Evolutionary conservation across 805 yeast genomes (phyloP).

Genomic region (Wickerhamiella domercqiae): DNA sequence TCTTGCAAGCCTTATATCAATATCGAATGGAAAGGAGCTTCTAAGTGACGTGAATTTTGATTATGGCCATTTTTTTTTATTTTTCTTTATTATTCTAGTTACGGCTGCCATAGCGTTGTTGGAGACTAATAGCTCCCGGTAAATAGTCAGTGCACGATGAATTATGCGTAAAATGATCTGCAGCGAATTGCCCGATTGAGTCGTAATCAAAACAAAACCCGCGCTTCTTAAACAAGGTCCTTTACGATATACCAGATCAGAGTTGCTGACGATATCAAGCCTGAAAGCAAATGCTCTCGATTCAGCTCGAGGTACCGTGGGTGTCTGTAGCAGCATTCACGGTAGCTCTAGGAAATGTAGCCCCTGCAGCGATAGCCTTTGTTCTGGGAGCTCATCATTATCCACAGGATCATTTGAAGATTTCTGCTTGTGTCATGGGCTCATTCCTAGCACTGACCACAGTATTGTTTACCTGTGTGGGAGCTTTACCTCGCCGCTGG

Average conservation of each 20-base stretch:
- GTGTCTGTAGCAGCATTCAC: slow-evolving; percentile 13
- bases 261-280: no score
- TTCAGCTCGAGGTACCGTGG: slow-evolving; percentile 16
- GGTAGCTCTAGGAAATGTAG: slow-evolving; percentile 3
- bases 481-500: slow-evolving; percentile 8
- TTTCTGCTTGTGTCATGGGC: slow-evolving; percentile 10
- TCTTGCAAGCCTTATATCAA: no score
- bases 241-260: not conserved
- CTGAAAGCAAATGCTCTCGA: slow-evolving; percentile 8
- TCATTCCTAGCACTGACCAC: slow-evolving; percentile 3
- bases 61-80: no score
- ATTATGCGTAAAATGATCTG: no score
- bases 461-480: slow-evolving; percentile 2
- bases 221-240: not conserved
- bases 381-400: slow-evolving; percentile 9
- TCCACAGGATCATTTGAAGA: slow-evolving; percentile 2
- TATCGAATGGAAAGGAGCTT: no score
- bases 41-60: no score
- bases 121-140: no score
- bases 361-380: slow-evolving; percentile 10
- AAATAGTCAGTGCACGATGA: no score
- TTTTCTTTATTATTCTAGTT: no score
- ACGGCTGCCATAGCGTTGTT: no score
- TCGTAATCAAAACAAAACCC: no score
- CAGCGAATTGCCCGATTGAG: no score